phyloP scores from a whole-genome alignment of 345 rosid species.

The Mercurialis annua region DNA sequence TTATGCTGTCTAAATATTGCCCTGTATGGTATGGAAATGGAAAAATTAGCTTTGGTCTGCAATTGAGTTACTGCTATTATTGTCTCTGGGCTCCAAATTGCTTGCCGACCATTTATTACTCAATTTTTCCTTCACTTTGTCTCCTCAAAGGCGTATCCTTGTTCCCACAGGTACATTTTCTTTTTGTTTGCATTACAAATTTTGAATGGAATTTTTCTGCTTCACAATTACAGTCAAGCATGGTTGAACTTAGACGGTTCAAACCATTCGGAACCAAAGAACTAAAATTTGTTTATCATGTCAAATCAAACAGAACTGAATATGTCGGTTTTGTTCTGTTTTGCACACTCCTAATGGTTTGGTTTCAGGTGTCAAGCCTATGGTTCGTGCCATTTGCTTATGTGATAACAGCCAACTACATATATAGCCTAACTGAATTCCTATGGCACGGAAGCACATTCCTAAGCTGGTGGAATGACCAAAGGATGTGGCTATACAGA shows the following conservation, averaged over 20 bases:
- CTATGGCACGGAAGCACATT: constrained; percentile 54
- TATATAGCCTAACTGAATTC: constrained; percentile 48
- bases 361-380: constrained; percentile 47
- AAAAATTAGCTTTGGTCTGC: constrained; percentile 49
- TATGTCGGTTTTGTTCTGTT: not conserved
- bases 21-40: constrained; percentile 55
- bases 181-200: not conserved
- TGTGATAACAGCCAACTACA: constrained; percentile 30
- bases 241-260: too few species aligned
- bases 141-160: constrained; percentile 57
- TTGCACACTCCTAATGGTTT: too few species aligned
- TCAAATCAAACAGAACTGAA: not conserved
- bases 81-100: constrained; percentile 59
- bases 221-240: too few species aligned
- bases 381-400: constrained; percentile 62
- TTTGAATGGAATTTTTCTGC: too few species aligned
- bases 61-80: constrained; percentile 41
- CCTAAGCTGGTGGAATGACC: constrained; percentile 75
- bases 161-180: constrained; percentile 59
- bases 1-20: constrained; percentile 53
- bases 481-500: constrained; percentile 67
- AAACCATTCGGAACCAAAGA: too few species aligned
- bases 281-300: too few species aligned
- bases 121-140: constrained; percentile 54
- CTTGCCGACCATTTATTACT: constrained; percentile 45